phyloP scores from a whole-genome alignment of 495 filamentous ascomycete species.

The Alectoria sarmentosa region DNA sequence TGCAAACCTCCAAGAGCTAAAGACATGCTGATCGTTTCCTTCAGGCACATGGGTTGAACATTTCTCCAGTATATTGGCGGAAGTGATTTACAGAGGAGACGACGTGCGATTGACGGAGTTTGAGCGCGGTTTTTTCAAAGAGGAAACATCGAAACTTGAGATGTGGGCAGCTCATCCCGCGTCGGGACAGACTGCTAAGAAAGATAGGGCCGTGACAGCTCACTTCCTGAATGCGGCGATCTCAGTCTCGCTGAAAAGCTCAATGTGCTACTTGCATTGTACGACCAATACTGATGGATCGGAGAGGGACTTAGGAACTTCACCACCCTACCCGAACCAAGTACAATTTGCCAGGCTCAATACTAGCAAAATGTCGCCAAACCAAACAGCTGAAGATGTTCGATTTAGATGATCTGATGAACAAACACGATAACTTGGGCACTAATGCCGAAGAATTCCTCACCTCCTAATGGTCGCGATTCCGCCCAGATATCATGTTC shows the following conservation, averaged over 20 bases:
- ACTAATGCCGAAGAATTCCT: no score
- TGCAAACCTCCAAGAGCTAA: neutral
- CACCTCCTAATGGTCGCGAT: neutral
- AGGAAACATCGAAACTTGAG: neutral
- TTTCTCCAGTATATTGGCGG: neutral
- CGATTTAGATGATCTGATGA: no score
- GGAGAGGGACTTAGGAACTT: neutral
- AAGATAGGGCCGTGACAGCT: neutral
- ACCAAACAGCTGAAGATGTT: neutral
- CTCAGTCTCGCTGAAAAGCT: neutral
- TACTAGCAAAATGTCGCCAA: neutral
- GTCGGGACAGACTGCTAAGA: neutral
- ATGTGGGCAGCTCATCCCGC: neutral
- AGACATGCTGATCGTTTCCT: neutral
- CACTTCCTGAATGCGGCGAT: constrained; percentile 5
- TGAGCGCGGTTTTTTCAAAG: neutral
- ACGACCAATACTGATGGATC: neutral
- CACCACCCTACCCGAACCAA: neutral
- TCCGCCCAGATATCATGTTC: neutral
- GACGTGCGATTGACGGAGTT: neutral
- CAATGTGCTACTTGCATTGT: neutral
- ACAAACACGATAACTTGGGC: no score
- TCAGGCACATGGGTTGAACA: neutral
- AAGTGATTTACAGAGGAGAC: neutral
- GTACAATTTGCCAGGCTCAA: neutral